phyloP scores from a whole-genome alignment of 768 basidiomycete genomes.

The Leccinum uliginosum region DNA sequence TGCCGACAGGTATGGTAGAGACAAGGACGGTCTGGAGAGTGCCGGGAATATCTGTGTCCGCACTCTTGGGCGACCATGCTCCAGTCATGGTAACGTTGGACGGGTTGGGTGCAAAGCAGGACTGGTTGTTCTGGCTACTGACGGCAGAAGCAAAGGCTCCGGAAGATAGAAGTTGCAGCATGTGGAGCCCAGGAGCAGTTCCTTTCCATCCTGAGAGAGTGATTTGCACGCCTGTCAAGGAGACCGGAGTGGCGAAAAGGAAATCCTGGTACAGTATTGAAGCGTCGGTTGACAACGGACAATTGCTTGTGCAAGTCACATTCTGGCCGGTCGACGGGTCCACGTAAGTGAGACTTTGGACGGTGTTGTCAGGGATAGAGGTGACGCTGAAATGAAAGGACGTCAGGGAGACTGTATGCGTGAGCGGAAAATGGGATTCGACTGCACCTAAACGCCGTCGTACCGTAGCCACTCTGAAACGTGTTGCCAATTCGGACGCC shows the following conservation, averaged over 20 bases:
- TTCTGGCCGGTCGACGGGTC: conserved; percentile 75
- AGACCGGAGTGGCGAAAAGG: conserved; percentile 58
- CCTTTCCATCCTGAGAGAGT: conserved; percentile 76
- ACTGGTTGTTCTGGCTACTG: conserved; percentile 50
- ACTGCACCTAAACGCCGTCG: conserved; percentile 78
- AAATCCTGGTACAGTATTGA: conserved; percentile 90
- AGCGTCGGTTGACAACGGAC: conserved; percentile 77
- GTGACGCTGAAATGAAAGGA: conserved; percentile 53
- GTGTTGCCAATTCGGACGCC: conserved; percentile 93
- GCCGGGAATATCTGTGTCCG: conserved; percentile 71
- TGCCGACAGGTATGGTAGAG: conserved; percentile 61
- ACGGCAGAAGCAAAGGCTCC: conserved; percentile 86
- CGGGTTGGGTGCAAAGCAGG: conserved; percentile 74
- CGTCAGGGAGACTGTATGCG: conserved; percentile 4
- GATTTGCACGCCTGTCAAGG: conserved; percentile 89
- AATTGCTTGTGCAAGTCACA: conserved; percentile 68
- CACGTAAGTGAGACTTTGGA: conserved; percentile 70
- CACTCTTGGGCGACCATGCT: conserved; percentile 60
- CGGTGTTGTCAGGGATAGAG: conserved; percentile 84
- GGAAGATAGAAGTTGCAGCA: conserved; percentile 88
- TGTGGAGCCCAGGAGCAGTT: conserved; percentile 73
- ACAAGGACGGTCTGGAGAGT: conserved; percentile 75
- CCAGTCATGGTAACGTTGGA: conserved; percentile 70
- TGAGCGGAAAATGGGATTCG: not conserved
- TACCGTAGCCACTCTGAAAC: conserved; percentile 73